These are phyloP conservation scores for Penicillium fimorum DNA, from an alignment of 495 filamentous ascomycete species.

Conservation along the genomic window DNA sequence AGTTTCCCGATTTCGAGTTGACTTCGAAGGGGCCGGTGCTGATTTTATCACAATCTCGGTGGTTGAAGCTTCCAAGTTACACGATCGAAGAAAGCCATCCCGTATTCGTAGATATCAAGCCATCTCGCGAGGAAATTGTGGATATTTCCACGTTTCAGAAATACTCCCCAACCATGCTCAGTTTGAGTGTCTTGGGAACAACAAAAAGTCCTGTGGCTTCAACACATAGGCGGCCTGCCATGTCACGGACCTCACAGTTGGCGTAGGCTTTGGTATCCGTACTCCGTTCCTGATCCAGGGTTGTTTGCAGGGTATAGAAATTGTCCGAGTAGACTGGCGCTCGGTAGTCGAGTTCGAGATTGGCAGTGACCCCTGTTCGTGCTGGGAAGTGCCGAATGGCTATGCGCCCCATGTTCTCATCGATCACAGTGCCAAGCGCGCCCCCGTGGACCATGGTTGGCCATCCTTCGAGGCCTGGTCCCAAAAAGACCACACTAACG, in stretches of 20 bases:
- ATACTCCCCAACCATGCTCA: slow-evolving; percentile 41
- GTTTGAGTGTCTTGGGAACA: slow-evolving; percentile 52
- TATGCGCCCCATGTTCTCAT: slow-evolving; percentile 55
- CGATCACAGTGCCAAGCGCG: slow-evolving; percentile 65
- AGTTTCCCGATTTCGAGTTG: background rate
- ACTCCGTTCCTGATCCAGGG: slow-evolving; percentile 45
- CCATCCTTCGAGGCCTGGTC: slow-evolving; percentile 63
- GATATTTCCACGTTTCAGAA: slow-evolving; percentile 32
- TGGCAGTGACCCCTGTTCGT: slow-evolving; percentile 59
- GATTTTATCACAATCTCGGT: background rate
- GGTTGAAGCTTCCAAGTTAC: background rate
- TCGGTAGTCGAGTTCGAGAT: slow-evolving; percentile 63
- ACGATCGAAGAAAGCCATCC: background rate
- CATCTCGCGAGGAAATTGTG: background rate
- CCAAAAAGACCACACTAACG: slow-evolving; percentile 62
- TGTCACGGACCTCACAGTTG: slow-evolving; percentile 51
- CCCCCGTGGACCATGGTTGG: slow-evolving; percentile 78
- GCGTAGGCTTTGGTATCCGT: slow-evolving; percentile 64
- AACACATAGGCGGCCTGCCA: slow-evolving; percentile 53
- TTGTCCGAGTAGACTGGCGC: slow-evolving; percentile 53
- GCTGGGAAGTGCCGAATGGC: slow-evolving; percentile 41
- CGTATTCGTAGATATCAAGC: background rate
- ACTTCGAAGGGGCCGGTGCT: background rate
- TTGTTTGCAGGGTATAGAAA: slow-evolving; percentile 64
- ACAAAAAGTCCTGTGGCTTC: slow-evolving; percentile 64